Evolutionary conservation across 2,329 filamentous ascomycete genomes (phyloP).

Genomic region (Leptographium lundbergii): DNA sequence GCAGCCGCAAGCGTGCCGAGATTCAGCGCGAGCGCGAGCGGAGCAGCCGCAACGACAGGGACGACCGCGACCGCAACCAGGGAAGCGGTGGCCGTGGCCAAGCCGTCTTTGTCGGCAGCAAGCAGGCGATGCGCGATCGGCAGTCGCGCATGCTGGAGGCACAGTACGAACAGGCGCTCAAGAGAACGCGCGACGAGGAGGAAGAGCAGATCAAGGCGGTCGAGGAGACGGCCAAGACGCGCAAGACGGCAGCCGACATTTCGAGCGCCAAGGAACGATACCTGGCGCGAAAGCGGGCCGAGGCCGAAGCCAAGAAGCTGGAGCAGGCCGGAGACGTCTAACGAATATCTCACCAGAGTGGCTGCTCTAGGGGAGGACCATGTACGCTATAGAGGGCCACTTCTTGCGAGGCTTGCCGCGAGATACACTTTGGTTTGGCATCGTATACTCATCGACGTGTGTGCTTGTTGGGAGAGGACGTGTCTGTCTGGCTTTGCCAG

Average conservation of each 20-base stretch:
- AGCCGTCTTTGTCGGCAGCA: conserved; percentile 35
- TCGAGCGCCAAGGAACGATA: conserved; percentile 70
- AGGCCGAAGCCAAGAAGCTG: conserved; percentile 48
- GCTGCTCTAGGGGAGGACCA: too few relatives aligned
- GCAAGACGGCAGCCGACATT: conserved; percentile 66
- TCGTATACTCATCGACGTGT: not conserved
- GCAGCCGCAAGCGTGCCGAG: conserved; percentile 45
- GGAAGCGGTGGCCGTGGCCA: conserved; percentile 12
- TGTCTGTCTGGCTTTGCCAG: not conserved
- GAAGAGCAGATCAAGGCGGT: conserved; percentile 48
- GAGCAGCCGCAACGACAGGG: not conserved
- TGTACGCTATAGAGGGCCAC: not conserved
- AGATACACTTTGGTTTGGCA: not conserved
- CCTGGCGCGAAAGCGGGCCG: conserved; percentile 62
- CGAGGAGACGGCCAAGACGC: conserved; percentile 58
- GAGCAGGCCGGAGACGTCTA: not conserved
- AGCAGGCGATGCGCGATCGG: conserved; percentile 58
- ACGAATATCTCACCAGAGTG: too few relatives aligned
- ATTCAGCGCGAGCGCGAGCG: conserved; percentile 10
- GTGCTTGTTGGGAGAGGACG: too few relatives aligned
- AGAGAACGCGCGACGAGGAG: conserved; percentile 55
- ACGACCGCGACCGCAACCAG: not conserved
- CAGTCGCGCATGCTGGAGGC: conserved; percentile 70
- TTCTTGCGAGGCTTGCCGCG: not conserved
- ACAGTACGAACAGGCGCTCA: conserved; percentile 61